Evolutionary conservation across 345 rosid species (phyloP).

Genomic region (Physaria fendleri): DNA sequence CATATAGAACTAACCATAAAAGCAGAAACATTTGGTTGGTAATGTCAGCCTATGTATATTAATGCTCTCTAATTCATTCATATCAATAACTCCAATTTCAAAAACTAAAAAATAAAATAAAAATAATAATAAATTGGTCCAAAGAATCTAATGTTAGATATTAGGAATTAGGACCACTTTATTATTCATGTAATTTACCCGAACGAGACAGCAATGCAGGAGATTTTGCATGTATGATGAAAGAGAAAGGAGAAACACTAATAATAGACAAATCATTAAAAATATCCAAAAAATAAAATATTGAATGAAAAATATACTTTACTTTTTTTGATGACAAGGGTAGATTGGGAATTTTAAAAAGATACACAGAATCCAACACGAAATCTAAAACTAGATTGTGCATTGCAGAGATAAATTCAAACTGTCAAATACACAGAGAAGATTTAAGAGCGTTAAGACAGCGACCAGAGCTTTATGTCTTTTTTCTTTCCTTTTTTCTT

Average conservation of each 20-base stretch:
- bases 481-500: too few relatives aligned
- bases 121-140: neutral
- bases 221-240: slow-evolving; percentile 26
- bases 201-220: slow-evolving; percentile 27
- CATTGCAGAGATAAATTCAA: slow-evolving; percentile 31
- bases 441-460: slow-evolving; percentile 31
- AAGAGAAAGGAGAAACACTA: slow-evolving; percentile 30
- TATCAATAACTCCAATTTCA: neutral
- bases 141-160: neutral
- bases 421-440: slow-evolving; percentile 33
- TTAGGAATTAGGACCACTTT: slow-evolving; percentile 25
- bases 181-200: slow-evolving; percentile 26
- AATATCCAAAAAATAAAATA: slow-evolving; percentile 1
- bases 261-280: slow-evolving; percentile 28
- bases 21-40: slow-evolving; percentile 34
- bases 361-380: slow-evolving; percentile 31
- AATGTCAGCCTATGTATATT: slow-evolving; percentile 28
- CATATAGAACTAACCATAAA: slow-evolving; percentile 34
- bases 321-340: slow-evolving; percentile 23
- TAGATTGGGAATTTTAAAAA: slow-evolving; percentile 15
- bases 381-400: slow-evolving; percentile 37
- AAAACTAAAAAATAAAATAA: neutral
- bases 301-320: too few relatives aligned
- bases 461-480: slow-evolving; percentile 34
- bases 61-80: slow-evolving; percentile 18